Evolutionary conservation across 106 monocot species (phyloP), one percentile per base, ranked within the genome.

Genomic region (Platanthera guangdongensis): DNA sequence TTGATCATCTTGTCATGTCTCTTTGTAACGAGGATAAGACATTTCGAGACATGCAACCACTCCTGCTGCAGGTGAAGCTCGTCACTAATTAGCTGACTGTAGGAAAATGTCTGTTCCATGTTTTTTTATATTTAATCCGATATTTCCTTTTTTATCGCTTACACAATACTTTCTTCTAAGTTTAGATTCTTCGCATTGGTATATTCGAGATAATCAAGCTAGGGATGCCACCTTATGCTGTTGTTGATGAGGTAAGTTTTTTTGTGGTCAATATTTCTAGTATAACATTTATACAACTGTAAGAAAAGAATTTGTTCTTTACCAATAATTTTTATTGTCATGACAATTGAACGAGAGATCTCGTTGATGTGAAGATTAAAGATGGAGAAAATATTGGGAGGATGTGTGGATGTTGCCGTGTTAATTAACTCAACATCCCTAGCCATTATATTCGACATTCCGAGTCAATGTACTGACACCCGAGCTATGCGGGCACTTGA

Each of bases 161-260:
- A 51, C 19, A 15, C 45, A 72, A 51, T n/a, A 10, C n/a, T 11
- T 69, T 77, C 10, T 75, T 77, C 48, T 77, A 25, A 51, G 81
- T 81, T 70, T 83, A 97, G 96, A 93, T 97, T 86, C 89, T 97
- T 70, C 87, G 96, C 13, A 88, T 97, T 88, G 96, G 93, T 6
- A 85, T 88, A 73, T 97, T 83, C 79, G 96, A 97, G 83, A 93
- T 97, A 62, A n/a, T 91, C 74, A 97, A 97, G 79, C 82, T 97
- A 70, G 80, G 72, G 25, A 89, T 91, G 84, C 93, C 96, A 30
- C 62, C 86, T 77, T 89, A 97, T 91, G 96, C 96, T 67, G 96
- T 89, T 75, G 89, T 97, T 83, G 77, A 91, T 85, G 93, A 97
- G 96, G 96, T 97, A 85, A 64, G 19, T 51, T 75, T 59, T 5